Conservation (phyloP, 2,329 filamentous ascomycete species). For the Phyllosticta ampelicida region DNA sequence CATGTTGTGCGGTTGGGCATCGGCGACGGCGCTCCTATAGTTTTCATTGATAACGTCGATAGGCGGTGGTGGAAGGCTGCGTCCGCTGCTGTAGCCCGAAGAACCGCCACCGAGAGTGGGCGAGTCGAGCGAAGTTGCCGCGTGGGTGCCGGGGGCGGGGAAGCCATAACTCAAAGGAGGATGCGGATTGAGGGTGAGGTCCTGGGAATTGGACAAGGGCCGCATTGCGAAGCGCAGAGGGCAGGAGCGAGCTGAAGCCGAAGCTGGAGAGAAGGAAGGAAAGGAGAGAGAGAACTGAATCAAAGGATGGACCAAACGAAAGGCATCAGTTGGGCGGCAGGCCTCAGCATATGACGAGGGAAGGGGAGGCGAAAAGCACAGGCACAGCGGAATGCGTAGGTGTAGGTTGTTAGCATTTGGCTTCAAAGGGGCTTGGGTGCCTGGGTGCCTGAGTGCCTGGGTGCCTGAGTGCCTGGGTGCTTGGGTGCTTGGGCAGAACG, state of each 20-base stretch:
- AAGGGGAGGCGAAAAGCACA: too few species aligned
- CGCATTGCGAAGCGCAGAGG: constrained; percentile 16
- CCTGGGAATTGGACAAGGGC: constrained; percentile 4
- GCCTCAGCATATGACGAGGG: background rate
- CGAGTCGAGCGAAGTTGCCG: constrained; percentile 23
- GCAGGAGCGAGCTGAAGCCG: background rate
- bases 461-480: background rate
- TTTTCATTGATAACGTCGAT: constrained; percentile 25
- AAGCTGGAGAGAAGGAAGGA: background rate
- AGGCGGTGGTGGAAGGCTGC: constrained; percentile 25
- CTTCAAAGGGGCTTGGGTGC: background rate
- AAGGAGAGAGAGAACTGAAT: background rate
- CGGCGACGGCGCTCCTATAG: constrained; percentile 19
- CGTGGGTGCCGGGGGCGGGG: constrained; percentile 25
- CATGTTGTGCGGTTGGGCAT: constrained; percentile 18
- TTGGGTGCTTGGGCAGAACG: background rate
- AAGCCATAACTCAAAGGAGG: constrained; percentile 14
- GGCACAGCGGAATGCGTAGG: background rate
- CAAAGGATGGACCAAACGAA: background rate
- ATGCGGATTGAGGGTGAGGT: constrained; percentile 1
- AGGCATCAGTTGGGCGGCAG: background rate
- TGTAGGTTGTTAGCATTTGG: background rate
- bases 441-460: background rate
- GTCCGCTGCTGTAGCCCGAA: constrained; percentile 12
- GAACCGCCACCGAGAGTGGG: background rate